A percentile compares a stretch with the other conserved stretches of the same genome.
These are phyloP conservation scores for Leptodontidium sp. DNA, from an alignment of 2,329 filamentous ascomycete species.

Conservation along the genomic window DNA sequence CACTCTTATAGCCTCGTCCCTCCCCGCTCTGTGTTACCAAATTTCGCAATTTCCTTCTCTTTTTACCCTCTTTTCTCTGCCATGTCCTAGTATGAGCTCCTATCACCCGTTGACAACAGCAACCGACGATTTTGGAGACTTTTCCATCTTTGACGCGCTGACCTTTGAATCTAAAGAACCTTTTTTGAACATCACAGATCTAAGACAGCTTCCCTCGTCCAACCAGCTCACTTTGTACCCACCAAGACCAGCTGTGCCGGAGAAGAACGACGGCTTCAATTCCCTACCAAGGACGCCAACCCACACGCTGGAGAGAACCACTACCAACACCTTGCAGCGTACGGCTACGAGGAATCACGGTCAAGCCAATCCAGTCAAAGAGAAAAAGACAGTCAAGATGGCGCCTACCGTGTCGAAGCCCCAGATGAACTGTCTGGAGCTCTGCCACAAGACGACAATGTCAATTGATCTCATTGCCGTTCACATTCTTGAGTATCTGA, in stretches of 20 bases:
- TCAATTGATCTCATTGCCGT: slow-evolving; percentile 71
- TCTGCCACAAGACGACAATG: slow-evolving; percentile 65
- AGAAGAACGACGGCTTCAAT: slow-evolving; percentile 7
- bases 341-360: slow-evolving; percentile 15
- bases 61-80: background rate
- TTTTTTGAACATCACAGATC: slow-evolving; percentile 20
- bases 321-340: slow-evolving; percentile 21
- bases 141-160: slow-evolving; percentile 32
- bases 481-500: slow-evolving; percentile 70
- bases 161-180: slow-evolving; percentile 28
- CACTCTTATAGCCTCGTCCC: slow-evolving; percentile 9
- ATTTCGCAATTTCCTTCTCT: slow-evolving; percentile 14
- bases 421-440: slow-evolving; percentile 49
- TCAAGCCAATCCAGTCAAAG: slow-evolving; percentile 11
- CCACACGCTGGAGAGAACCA: slow-evolving; percentile 15
- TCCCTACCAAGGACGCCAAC: background rate
- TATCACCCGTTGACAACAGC: slow-evolving; percentile 13
- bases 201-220: slow-evolving; percentile 13
- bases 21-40: background rate
- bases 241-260: slow-evolving; percentile 10
- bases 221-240: background rate
- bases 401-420: slow-evolving; percentile 30
- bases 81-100: slow-evolving; percentile 10
- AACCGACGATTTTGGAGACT: slow-evolving; percentile 22
- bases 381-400: slow-evolving; percentile 29